Evolutionary conservation across 2,329 filamentous ascomycete species (phyloP), one percentile per base, ranked within the genome.

Genomic region (Alternaria incomplexa): DNA sequence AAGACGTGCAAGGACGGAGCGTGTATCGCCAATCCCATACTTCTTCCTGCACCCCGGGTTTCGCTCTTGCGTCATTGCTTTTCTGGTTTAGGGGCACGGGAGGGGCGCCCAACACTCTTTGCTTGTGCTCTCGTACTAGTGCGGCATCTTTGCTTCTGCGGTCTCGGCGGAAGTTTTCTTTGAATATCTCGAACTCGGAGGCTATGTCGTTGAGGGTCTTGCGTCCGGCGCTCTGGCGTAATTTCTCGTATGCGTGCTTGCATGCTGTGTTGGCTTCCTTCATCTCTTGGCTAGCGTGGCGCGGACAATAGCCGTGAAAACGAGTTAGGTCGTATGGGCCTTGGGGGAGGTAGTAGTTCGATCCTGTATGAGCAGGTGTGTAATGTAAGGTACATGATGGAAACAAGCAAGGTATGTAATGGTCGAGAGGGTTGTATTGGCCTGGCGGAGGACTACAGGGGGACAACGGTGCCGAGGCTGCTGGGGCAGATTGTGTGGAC

Each of bases 201-300:
- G 72, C 73, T 6, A 79, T 68, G 10, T 58, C 40, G 10, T 72
- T 69, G 9, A 79, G 72, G 4, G 74, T 77, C 56, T 74, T 75
- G 28, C 76, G 73, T 12, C 75, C 74, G 6, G 75, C 75, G n/a
- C 72, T 74, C 55, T 79, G 76, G 15, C 76, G 68, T 63, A 77
- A 69, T 9, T 40, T 22, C 47, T 79, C 76, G 60, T 69, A 77
- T 17, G 71, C 66, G 5, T 36, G 61, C 23, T 77, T 78, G 56
- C 69, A 74, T 3, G 62, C 45, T 4, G 63, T 58, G 47, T 73
- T 77, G 6, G 73, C 71, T 25, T 67, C 60, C 36, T 69, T 69
- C 17, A 77, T 64, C n/a, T 79, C 75, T 43, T 66, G 63, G 40
- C 64, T 68, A 0, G 75, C 75, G 25, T 78, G 75, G 3, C 63